Evolutionary conservation across 495 filamentous ascomycete genomes (phyloP).

Genomic region (Ascobolus immersus): DNA sequence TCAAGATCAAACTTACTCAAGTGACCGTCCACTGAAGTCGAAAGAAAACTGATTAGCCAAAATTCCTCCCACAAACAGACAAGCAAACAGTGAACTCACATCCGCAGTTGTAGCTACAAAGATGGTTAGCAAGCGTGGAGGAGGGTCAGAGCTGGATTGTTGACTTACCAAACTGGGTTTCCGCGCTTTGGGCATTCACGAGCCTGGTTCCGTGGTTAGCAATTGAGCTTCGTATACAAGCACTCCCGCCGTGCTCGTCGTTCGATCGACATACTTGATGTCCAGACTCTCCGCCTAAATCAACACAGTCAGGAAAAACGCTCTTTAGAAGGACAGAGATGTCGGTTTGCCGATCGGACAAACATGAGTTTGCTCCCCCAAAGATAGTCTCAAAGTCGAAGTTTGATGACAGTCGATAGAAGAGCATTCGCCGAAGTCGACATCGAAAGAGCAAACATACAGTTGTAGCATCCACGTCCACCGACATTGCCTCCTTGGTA

Average conservation of each 20-base stretch:
- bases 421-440: constrained; percentile 9
- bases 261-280: constrained; percentile 44
- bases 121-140: background rate
- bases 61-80: constrained; percentile 1
- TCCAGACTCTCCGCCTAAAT: constrained; percentile 43
- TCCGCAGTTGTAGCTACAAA: constrained; percentile 48
- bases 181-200: constrained; percentile 90
- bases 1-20: constrained; percentile 36
- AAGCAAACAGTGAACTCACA: constrained; percentile 23
- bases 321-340: constrained; percentile 3
- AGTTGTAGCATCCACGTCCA: constrained; percentile 53
- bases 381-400: constrained; percentile 4
- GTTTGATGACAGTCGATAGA: background rate
- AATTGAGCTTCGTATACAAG: background rate
- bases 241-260: background rate
- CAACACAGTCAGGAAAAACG: constrained; percentile 8
- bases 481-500: constrained; percentile 12
- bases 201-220: constrained; percentile 27
- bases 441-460: constrained; percentile 26
- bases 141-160: background rate
- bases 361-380: constrained; percentile 6
- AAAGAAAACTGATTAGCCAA: constrained; percentile 11
- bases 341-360: constrained; percentile 8
- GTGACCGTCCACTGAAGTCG: constrained; percentile 44
- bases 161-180: constrained; percentile 61